These are phyloP conservation scores for Hirsutella rhossiliensis DNA, from an alignment of 2,329 filamentous ascomycete genomes.

Conservation along the genomic window DNA sequence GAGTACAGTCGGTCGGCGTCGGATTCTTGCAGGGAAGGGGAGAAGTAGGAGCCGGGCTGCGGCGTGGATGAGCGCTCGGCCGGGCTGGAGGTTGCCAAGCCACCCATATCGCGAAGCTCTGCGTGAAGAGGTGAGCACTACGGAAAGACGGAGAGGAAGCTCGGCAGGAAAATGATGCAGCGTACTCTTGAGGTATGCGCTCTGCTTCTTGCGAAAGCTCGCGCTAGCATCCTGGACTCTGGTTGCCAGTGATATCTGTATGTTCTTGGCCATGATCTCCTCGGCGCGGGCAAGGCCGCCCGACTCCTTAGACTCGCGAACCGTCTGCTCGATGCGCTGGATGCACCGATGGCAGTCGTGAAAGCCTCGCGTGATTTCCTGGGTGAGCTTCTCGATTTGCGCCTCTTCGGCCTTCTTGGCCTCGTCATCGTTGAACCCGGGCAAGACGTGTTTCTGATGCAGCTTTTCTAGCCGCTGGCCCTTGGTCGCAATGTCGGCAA, in stretches of 20 bases:
- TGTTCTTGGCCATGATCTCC: constrained; percentile 91
- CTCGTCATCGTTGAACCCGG: constrained; percentile 92
- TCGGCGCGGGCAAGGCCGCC: constrained; percentile 69
- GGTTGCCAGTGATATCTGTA: constrained; percentile 81
- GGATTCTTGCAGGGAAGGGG: constrained; percentile 84
- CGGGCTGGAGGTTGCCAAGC: constrained; percentile 36
- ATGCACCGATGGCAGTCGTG: constrained; percentile 85
- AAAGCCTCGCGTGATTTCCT: constrained; percentile 79
- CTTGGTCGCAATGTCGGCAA: constrained; percentile 70
- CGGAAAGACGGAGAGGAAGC: background rate
- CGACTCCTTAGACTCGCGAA: constrained; percentile 63
- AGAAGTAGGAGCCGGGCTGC: constrained; percentile 47
- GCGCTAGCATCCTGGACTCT: constrained; percentile 88
- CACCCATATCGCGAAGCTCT: constrained; percentile 67
- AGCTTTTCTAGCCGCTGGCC: constrained; percentile 79
- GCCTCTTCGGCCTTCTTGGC: constrained; percentile 76
- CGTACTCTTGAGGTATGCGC: constrained; percentile 85
- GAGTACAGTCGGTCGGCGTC: constrained; percentile 89
- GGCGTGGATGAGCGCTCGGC: constrained; percentile 43
- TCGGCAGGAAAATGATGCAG: background rate
- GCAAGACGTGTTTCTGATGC: constrained; percentile 93
- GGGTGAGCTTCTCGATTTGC: constrained; percentile 82
- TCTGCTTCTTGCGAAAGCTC: constrained; percentile 92
- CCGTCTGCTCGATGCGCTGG: constrained; percentile 76
- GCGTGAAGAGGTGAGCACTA: constrained; percentile 1